A percentile compares a stretch with the other conserved stretches of the same genome.
Evolutionary conservation across 1,284 basidiomycete species (phyloP).

Genomic region (Wallemia hederae): DNA sequence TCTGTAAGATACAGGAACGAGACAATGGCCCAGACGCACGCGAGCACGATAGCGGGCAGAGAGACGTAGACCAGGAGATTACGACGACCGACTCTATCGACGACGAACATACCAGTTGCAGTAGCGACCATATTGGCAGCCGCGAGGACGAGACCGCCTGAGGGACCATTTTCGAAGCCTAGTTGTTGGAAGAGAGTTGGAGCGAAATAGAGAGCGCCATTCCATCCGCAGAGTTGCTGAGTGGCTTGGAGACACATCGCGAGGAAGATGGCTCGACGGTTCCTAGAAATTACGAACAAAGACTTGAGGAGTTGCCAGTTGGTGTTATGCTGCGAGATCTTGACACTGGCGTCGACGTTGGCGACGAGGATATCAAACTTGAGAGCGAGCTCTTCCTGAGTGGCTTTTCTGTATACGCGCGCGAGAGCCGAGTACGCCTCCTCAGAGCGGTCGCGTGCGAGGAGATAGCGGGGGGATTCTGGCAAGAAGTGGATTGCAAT

Average conservation of each 20-base stretch:
- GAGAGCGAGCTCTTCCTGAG: conserved; percentile 13
- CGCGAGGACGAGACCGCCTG: conserved; percentile 13
- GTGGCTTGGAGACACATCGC: conserved; percentile 7
- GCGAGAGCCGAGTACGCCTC: conserved; percentile 11
- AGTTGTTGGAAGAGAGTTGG: background rate
- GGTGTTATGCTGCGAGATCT: background rate
- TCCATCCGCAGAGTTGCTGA: conserved; percentile 17
- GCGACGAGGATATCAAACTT: conserved; percentile 15
- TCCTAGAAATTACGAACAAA: background rate
- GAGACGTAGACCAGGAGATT: conserved; percentile 13
- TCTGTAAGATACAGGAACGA: conserved; percentile 15
- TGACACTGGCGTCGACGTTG: conserved; percentile 7
- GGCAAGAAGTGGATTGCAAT: conserved; percentile 15
- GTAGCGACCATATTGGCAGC: conserved; percentile 15
- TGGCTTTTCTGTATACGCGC: conserved; percentile 11
- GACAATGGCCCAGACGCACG: conserved; percentile 13
- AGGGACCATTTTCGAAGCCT: conserved; percentile 14
- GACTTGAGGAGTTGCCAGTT: conserved; percentile 5
- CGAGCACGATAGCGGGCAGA: conserved; percentile 12
- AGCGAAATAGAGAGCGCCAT: conserved; percentile 12
- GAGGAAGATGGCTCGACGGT: background rate
- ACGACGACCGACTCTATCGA: conserved; percentile 14
- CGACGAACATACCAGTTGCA: conserved; percentile 7
- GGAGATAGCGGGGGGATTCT: conserved; percentile 16
- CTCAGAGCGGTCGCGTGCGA: conserved; percentile 11